Conservation (phyloP, 305 asterid species). For the Caryopteris hybrid region DNA sequence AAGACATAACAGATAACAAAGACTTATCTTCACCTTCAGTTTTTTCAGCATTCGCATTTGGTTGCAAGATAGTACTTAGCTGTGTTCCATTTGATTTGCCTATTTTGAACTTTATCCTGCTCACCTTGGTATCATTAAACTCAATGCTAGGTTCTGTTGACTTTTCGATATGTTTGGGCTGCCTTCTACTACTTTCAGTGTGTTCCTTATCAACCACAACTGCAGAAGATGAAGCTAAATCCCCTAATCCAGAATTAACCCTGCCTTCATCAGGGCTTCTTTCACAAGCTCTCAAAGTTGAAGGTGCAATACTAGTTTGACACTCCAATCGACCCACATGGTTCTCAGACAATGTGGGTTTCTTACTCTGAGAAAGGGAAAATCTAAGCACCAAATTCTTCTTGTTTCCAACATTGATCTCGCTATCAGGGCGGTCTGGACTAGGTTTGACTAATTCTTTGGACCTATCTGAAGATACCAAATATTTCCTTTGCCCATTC, state of each 20-base stretch:
- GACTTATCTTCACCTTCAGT: slow-evolving; percentile 27
- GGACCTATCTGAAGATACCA: slow-evolving; percentile 35
- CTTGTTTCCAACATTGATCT: slow-evolving; percentile 43
- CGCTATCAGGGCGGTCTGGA: slow-evolving; percentile 34
- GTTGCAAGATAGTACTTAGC: slow-evolving; percentile 27
- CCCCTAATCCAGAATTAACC: slow-evolving; percentile 25
- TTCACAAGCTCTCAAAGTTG: slow-evolving; percentile 31
- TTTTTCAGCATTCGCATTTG: slow-evolving; percentile 25
- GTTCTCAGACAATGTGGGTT: slow-evolving; percentile 36
- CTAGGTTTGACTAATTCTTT: slow-evolving; percentile 30
- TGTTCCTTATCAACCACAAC: slow-evolving; percentile 34
- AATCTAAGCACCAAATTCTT: slow-evolving; percentile 66
- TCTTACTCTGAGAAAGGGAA: slow-evolving; percentile 42
- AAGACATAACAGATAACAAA: slow-evolving; percentile 21
- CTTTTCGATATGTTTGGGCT: slow-evolving; percentile 30
- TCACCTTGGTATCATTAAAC: slow-evolving; percentile 27
- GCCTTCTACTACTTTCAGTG: slow-evolving; percentile 26
- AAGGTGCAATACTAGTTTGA: slow-evolving; percentile 45
- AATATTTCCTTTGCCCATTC: slow-evolving; percentile 30
- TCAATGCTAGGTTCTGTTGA: slow-evolving; percentile 22
- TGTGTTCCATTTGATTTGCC: slow-evolving; percentile 36
- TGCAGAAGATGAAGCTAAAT: slow-evolving; percentile 43
- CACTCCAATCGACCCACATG: slow-evolving; percentile 28
- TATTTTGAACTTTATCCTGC: slow-evolving; percentile 43
- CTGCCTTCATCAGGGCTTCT: slow-evolving; percentile 27